Conservation (phyloP, 805 yeast species). For the Torulaspora maleeae region DNA sequence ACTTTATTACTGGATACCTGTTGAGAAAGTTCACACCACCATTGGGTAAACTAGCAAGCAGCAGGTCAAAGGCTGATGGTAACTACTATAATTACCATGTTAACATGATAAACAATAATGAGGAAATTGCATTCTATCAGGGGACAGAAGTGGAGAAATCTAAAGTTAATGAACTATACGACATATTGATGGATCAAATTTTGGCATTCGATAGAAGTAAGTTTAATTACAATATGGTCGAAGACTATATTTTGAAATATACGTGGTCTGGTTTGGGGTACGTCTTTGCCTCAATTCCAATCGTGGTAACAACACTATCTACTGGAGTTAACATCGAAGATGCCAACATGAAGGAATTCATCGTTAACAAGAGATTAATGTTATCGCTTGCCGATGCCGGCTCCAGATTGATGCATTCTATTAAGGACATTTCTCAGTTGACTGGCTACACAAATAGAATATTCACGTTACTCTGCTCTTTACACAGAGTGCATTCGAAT, state of each 20-base stretch:
- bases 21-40: conserved; percentile 76
- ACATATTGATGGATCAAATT: conserved; percentile 51
- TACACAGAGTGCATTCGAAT: conserved; percentile 75
- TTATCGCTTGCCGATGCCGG: conserved; percentile 93
- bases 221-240: conserved; percentile 66
- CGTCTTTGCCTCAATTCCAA: conserved; percentile 84
- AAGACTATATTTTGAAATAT: conserved; percentile 82
- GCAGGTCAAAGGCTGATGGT: conserved; percentile 77
- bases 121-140: conserved; percentile 90
- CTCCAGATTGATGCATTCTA: conserved; percentile 87
- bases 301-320: conserved; percentile 52
- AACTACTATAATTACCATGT: conserved; percentile 82
- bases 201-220: conserved; percentile 52
- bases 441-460: conserved; percentile 89
- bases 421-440: conserved; percentile 84
- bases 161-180: conserved; percentile 58
- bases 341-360: conserved; percentile 76
- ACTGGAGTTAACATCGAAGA: conserved; percentile 38
- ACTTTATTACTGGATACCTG: conserved; percentile 70
- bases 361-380: conserved; percentile 86
- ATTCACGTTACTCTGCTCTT: conserved; percentile 64
- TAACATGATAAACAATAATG: conserved; percentile 81
- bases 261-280: conserved; percentile 97
- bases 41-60: conserved; percentile 71
- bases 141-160: conserved; percentile 75